Evolutionary conservation across 768 basidiomycete genomes (phyloP), one percentile per base, ranked within the genome.

Genomic region (Jaapia argillacea): DNA sequence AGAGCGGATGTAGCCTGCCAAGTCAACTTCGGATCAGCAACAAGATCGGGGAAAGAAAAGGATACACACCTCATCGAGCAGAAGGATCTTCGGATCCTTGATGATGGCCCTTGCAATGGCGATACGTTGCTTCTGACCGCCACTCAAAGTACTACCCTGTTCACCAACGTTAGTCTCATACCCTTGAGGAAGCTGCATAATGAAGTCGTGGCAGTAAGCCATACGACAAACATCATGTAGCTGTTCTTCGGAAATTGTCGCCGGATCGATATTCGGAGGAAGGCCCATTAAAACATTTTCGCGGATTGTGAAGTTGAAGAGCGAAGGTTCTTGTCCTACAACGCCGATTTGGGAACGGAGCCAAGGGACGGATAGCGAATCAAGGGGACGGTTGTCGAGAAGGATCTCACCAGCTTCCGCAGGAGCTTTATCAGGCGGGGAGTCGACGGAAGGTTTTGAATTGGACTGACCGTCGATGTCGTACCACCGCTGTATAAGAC

Each of bases 41-140:
- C n/a, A 96, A 70, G 5, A 92, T 91, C 46, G 91, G 79, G 4
- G 92, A 92, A 51, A n/a, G n/a, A 94, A 94, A 22, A 90, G 89
- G 33, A 82, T 72, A 45, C 81, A 69, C 55, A 83, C 64, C 75
- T 57, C 22, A 26, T 5, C 20, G 21, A 21, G 22, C 21, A 38
- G 21, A 10, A 7, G 13, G 37, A 10, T 10, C 37, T 10, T 38
- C 20, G 21, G 10, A 22, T 10, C 68, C 4, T 70, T 72, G 23
- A 38, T 10, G 13, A 10, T 13, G 22, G 37, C 23, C 64, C 74
- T 49, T 58, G 82, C 81, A 45, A 74, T 73, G 25, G 72, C 72
- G n/a, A 74, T 63, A 40, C 72, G 68, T 52, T 74, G 84, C 62
- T 87, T 87, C 60, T 91, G 89, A 44, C 89, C 89, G 54, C 89